phyloP scores from a whole-genome alignment of 768 basidiomycete species.

The Fomitopsis pulvina region DNA sequence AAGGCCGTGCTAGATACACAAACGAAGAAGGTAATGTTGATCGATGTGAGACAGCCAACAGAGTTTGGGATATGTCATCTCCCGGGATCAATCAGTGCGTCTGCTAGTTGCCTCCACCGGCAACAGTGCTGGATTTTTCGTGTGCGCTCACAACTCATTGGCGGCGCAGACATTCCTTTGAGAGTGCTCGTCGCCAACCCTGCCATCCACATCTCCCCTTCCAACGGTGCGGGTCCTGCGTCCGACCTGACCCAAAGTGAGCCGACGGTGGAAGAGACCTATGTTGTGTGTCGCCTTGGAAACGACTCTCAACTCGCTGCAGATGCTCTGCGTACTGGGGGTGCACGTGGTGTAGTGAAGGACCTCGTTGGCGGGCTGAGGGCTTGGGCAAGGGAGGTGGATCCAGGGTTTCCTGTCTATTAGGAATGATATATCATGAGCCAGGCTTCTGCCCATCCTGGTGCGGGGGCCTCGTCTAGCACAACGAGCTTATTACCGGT shows the following conservation, averaged over 20 bases:
- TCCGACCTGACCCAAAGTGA: background rate
- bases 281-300: constrained; percentile 79
- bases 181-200: constrained; percentile 58
- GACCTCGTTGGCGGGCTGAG: constrained; percentile 79
- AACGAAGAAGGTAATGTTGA: constrained; percentile 28
- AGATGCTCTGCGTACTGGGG: constrained; percentile 42
- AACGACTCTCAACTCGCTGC: constrained; percentile 93
- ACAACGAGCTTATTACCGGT: too few relatives aligned
- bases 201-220: constrained; percentile 27
- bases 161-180: constrained; percentile 66
- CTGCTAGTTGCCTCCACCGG: background rate
- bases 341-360: constrained; percentile 32
- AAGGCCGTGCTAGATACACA: constrained; percentile 27
- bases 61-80: constrained; percentile 88
- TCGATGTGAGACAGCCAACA: constrained; percentile 74
- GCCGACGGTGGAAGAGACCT: constrained; percentile 18
- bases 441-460: too few relatives aligned
- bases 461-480: too few relatives aligned
- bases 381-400: constrained; percentile 74
- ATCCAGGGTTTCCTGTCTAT: constrained; percentile 76
- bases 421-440: too few relatives aligned
- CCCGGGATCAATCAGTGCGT: constrained; percentile 66
- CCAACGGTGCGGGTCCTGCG: background rate
- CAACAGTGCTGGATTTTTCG: background rate
- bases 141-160: background rate